phyloP scores from a whole-genome alignment of 495 filamentous ascomycete genomes.

The Aspergillus biplanus region DNA sequence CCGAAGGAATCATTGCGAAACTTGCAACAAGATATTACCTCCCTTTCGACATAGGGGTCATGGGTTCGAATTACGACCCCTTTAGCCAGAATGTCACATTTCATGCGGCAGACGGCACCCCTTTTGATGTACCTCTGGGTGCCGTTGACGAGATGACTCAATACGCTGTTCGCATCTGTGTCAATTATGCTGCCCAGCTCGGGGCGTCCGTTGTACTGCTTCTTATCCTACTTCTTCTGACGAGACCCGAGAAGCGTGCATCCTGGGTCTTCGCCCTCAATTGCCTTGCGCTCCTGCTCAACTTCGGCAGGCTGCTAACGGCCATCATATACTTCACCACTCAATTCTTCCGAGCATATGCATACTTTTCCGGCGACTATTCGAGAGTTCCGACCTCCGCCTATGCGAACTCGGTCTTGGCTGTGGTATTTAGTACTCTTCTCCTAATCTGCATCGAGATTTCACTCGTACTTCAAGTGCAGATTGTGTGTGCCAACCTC shows the following conservation, averaged over 20 bases:
- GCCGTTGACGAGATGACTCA: slow-evolving; percentile 51
- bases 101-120: slow-evolving; percentile 51
- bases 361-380: slow-evolving; percentile 60
- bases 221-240: slow-evolving; percentile 65
- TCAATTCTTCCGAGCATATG: slow-evolving; percentile 61
- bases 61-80: slow-evolving; percentile 52
- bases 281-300: slow-evolving; percentile 58
- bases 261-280: slow-evolving; percentile 69
- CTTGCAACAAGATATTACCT: too few species aligned
- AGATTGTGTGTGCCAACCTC: slow-evolving; percentile 60
- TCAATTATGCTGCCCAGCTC: slow-evolving; percentile 74
- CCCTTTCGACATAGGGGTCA: slow-evolving; percentile 18
- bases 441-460: slow-evolving; percentile 62
- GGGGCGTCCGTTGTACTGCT: slow-evolving; percentile 74
- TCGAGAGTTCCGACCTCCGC: slow-evolving; percentile 50
- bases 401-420: slow-evolving; percentile 55
- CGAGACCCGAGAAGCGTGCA: slow-evolving; percentile 61
- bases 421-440: slow-evolving; percentile 57
- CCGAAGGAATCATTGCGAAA: too few species aligned
- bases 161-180: slow-evolving; percentile 57
- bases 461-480: slow-evolving; percentile 75
- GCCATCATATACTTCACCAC: slow-evolving; percentile 61
- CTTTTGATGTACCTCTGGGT: slow-evolving; percentile 52
- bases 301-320: slow-evolving; percentile 64
- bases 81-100: slow-evolving; percentile 62